phyloP scores from a whole-genome alignment of 2,329 filamentous ascomycete genomes.

The Thelonectria discophora region DNA sequence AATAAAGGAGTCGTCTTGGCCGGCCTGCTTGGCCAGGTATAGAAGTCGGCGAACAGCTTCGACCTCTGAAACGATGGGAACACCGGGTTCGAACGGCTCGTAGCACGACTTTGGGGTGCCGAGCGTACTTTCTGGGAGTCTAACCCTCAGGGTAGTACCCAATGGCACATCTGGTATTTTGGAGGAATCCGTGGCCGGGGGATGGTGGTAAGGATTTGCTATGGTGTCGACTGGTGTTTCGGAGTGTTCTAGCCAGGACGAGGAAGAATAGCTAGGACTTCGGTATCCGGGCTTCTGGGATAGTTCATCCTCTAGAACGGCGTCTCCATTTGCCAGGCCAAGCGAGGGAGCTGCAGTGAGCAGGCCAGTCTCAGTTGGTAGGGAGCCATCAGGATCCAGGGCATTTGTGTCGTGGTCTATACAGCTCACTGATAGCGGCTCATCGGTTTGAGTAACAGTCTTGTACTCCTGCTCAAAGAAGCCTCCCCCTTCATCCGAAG shows the following conservation, averaged over 20 bases:
- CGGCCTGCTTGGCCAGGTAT: conserved; percentile 20
- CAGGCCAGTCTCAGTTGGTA: conserved; percentile 14
- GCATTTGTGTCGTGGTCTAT: not conserved
- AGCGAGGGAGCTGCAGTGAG: conserved; percentile 17
- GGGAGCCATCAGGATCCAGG: not conserved
- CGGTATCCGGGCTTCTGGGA: not conserved
- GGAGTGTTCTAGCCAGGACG: not conserved
- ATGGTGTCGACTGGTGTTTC: not conserved
- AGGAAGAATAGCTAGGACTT: not conserved
- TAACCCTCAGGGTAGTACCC: conserved; percentile 33
- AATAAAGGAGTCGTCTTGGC: conserved; percentile 44
- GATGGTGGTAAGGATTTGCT: conserved; percentile 5
- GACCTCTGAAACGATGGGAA: conserved; percentile 37
- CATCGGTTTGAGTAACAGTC: conserved; percentile 14
- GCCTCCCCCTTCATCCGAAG: conserved; percentile 14
- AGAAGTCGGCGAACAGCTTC: conserved; percentile 27
- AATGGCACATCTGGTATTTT: not conserved
- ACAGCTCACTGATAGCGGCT: not conserved
- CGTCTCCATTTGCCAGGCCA: conserved; percentile 5
- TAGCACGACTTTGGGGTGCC: conserved; percentile 44
- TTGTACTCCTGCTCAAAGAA: conserved; percentile 23
- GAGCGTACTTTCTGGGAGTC: conserved; percentile 42
- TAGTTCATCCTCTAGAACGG: conserved; percentile 10
- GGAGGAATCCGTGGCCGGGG: not conserved
- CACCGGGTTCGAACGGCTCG: conserved; percentile 44